Base-by-base conservation (phyloP, 345 rosid genomes). In the Eucalyptus polybractea region DNA sequence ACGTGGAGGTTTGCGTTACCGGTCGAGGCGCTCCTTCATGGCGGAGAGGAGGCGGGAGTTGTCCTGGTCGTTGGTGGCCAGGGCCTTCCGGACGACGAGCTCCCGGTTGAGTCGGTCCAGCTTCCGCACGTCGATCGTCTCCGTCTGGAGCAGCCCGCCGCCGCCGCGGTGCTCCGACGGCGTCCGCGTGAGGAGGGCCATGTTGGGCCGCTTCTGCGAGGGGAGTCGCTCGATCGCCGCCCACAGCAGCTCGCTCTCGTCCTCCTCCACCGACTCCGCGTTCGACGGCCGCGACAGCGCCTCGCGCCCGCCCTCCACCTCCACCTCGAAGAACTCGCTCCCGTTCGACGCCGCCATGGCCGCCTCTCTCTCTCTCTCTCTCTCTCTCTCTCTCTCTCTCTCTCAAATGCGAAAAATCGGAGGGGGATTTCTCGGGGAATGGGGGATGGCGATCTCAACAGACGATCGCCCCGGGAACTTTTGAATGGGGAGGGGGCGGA, bases 61-160 rank as follows among this genome's bases (percentile, higher is more conserved):
- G 88, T 97, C 99, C 89, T 96, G 99, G 83, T 94, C 97, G 51
- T 94, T 94, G 51, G 99, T 96, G 6, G 99, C 99, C 40, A 97
- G 92, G 6, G 99, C 99, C 88, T 95, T 94, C 91, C 94, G 93
- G 49, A 97, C 96, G 27, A 97, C 91, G 31, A 93, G 96, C 91
- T 97, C 99, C 31, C 99, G 94, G 25, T 89, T 89, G 10, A 72
- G 31, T 10, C 97, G 96, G 89, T 93, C 95, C 10, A 97, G 91
- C 62, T 90, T 96, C 88, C 93, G 92, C 25, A 97, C 99, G 50
- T 97, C 98, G 14, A 96, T 91, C 33, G 95, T 93, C 91, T 96
- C 98, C 19, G 91, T 91, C 4, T 16, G 87, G 37, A 86, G 54
- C 15, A 60, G 89, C 24, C 53, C 19, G 12, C 33, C 33, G 91